phyloP scores from a whole-genome alignment of 345 rosid species.

The Populus euphratica region DNA sequence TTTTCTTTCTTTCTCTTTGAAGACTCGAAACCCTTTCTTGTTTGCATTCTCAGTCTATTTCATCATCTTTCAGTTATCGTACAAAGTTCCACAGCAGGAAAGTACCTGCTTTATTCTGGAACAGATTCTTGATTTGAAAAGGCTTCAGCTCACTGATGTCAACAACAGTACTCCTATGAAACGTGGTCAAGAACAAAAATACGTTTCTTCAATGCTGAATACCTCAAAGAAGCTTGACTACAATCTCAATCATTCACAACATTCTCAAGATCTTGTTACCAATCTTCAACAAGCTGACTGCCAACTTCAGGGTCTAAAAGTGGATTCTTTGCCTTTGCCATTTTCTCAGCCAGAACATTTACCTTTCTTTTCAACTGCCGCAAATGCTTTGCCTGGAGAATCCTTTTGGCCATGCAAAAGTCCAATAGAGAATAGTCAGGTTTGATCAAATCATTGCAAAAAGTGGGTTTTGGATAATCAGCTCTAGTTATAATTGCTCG shows the following conservation, averaged over 20 bases:
- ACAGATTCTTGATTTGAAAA: slow-evolving; percentile 71
- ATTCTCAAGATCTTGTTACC: slow-evolving; percentile 24
- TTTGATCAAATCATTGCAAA: slow-evolving; percentile 12
- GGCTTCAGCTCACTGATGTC: slow-evolving; percentile 48
- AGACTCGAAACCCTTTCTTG: neutral
- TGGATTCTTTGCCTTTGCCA: slow-evolving; percentile 37
- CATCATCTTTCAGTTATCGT: slow-evolving; percentile 32
- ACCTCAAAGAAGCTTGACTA: slow-evolving; percentile 21
- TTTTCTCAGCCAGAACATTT: slow-evolving; percentile 43
- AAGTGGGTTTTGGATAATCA: slow-evolving; percentile 16
- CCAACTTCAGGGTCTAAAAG: slow-evolving; percentile 34
- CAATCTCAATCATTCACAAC: slow-evolving; percentile 18
- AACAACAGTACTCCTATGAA: slow-evolving; percentile 15
- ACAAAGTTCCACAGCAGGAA: slow-evolving; percentile 24
- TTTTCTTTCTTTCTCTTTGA: neutral
- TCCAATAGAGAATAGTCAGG: slow-evolving; percentile 46
- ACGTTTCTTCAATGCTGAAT: slow-evolving; percentile 15
- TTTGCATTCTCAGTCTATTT: slow-evolving; percentile 3
- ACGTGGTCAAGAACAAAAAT: slow-evolving; percentile 22
- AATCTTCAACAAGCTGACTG: slow-evolving; percentile 30
- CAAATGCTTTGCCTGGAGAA: slow-evolving; percentile 42
- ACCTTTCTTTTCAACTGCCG: slow-evolving; percentile 43
- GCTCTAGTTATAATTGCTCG: neutral
- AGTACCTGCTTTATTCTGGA: slow-evolving; percentile 44
- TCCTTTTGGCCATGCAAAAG: slow-evolving; percentile 71